These are phyloP conservation scores for Parasitella parasitica DNA, from an alignment of 371 early-diverging fungal genomes.

Conservation along the genomic window DNA sequence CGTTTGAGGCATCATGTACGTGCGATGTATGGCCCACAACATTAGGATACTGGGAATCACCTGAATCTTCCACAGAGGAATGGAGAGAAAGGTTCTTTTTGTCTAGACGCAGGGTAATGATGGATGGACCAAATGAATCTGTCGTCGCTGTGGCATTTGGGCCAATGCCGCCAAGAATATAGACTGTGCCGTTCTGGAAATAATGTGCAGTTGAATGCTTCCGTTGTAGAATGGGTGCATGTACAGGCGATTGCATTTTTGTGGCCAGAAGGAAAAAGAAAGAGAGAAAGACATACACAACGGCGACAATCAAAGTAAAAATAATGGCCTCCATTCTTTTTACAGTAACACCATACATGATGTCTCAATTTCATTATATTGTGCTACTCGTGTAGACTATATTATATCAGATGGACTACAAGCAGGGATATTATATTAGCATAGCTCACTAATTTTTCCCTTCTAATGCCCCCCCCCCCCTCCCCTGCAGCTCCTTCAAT, in stretches of 20 bases:
- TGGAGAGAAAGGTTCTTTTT: conserved; percentile 6
- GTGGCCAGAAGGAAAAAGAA: not conserved
- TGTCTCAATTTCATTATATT: conserved; percentile 2
- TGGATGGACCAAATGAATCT: conserved; percentile 2
- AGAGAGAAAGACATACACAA: not conserved
- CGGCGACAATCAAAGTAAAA: too few relatives aligned
- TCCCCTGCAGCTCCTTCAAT: not conserved
- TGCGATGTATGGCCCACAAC: conserved; percentile 19
- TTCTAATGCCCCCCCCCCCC: not conserved
- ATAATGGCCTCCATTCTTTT: too few relatives aligned
- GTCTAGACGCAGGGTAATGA: conserved; percentile 8
- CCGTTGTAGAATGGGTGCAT: conserved; percentile 8
- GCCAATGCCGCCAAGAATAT: conserved; percentile 18
- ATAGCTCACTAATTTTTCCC: too few relatives aligned
- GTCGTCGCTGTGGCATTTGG: not conserved
- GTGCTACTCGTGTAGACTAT: not conserved
- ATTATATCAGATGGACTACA: not conserved
- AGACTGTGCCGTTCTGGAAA: conserved; percentile 13
- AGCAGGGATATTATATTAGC: not conserved
- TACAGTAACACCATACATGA: too few relatives aligned
- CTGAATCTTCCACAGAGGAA: not conserved
- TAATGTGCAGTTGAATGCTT: conserved; percentile 18
- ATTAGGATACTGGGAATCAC: not conserved
- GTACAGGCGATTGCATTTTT: not conserved
- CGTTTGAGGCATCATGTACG: not conserved